These are phyloP conservation scores for Pelargonium australe DNA, from an alignment of 441 rosid genomes.

Conservation along the genomic window DNA sequence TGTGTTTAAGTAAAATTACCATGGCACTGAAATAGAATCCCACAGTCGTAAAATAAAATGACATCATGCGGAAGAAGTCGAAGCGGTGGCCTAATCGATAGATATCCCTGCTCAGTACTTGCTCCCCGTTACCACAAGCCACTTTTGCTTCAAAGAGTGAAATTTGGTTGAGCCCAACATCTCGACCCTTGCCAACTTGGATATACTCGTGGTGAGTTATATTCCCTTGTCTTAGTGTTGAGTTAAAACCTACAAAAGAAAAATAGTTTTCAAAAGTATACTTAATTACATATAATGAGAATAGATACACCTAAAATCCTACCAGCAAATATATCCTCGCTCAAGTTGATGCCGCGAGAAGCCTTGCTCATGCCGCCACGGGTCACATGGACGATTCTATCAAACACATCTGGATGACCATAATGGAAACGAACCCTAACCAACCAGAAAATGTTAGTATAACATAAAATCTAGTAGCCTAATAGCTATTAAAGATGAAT, in stretches of 20 bases:
- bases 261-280: too few relatives aligned
- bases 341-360: slow-evolving; percentile 68
- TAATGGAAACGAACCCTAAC: slow-evolving; percentile 28
- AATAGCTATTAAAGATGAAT: background rate
- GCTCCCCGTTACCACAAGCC: slow-evolving; percentile 96
- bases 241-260: slow-evolving; percentile 22
- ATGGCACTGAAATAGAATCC: slow-evolving; percentile 80
- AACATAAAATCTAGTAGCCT: background rate
- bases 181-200: slow-evolving; percentile 30
- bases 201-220: slow-evolving; percentile 30
- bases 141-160: slow-evolving; percentile 40
- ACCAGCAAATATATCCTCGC: slow-evolving; percentile 98
- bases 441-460: slow-evolving; percentile 15
- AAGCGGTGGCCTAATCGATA: slow-evolving; percentile 90
- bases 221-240: slow-evolving; percentile 24
- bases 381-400: slow-evolving; percentile 22
- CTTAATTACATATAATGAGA: too few relatives aligned
- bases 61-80: slow-evolving; percentile 93
- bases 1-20: slow-evolving; percentile 41
- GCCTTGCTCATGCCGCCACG: slow-evolving; percentile 32
- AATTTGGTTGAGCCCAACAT: slow-evolving; percentile 29
- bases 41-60: slow-evolving; percentile 73
- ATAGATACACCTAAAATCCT: background rate
- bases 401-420: slow-evolving; percentile 32
- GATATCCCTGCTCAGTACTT: slow-evolving; percentile 82